These are phyloP conservation scores for Carex littledalei DNA, from an alignment of 176 grass and related monocot genomes.

Conservation along the genomic window DNA sequence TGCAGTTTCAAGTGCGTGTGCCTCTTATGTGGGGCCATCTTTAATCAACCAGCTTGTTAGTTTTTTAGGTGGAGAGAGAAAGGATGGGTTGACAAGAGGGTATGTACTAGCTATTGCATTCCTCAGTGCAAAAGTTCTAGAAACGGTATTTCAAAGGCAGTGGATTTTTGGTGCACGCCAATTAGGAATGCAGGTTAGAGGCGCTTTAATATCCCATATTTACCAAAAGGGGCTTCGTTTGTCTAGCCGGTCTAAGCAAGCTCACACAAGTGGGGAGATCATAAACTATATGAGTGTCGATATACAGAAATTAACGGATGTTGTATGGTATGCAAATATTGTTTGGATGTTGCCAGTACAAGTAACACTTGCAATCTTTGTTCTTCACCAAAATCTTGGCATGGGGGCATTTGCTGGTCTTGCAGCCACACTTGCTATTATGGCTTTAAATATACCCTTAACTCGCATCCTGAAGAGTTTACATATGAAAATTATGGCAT, in stretches of 20 bases:
- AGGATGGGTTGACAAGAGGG: slow-evolving; percentile 63
- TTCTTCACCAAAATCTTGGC: slow-evolving; percentile 81
- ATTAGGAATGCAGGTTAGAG: slow-evolving; percentile 68
- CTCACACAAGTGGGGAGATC: slow-evolving; percentile 86
- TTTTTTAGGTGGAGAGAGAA: slow-evolving; percentile 65
- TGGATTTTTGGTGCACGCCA: slow-evolving; percentile 87
- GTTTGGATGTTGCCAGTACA: slow-evolving; percentile 97
- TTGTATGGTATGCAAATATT: slow-evolving; percentile 78
- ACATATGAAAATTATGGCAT: slow-evolving; percentile 75
- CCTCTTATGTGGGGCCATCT: slow-evolving; percentile 87
- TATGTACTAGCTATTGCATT: slow-evolving; percentile 62
- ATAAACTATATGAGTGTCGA: slow-evolving; percentile 99
- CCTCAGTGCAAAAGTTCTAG: slow-evolving; percentile 77
- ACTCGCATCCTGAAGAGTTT: slow-evolving; percentile 73
- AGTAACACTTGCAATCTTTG: slow-evolving; percentile 58
- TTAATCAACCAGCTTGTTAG: slow-evolving; percentile 77
- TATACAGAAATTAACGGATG: slow-evolving; percentile 85
- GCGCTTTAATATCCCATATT: slow-evolving; percentile 73
- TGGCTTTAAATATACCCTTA: slow-evolving; percentile 87
- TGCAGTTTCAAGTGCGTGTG: slow-evolving; percentile 61
- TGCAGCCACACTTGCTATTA: slow-evolving; percentile 65
- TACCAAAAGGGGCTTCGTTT: slow-evolving; percentile 82
- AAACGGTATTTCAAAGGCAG: slow-evolving; percentile 67
- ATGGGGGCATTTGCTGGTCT: slow-evolving; percentile 73
- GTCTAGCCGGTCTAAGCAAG: slow-evolving; percentile 68